Base-by-base conservation (phyloP, 23 red algal species). In the Agarophyton chilense region DNA sequence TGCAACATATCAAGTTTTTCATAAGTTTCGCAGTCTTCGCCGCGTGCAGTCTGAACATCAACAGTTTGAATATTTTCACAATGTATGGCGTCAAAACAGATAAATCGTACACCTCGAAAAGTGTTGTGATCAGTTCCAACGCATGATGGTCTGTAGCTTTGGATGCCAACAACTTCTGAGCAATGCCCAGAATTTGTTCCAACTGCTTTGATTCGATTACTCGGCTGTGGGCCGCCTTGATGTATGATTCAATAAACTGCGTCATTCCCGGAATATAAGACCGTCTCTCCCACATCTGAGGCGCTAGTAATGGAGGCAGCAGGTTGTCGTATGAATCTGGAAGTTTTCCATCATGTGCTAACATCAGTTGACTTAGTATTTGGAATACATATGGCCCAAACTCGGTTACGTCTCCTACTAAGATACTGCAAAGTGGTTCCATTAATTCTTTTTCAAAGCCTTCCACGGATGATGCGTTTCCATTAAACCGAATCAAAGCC, bases 301-400 rank as follows among this genome's bases (percentile, higher is more conserved):
- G 93, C 33, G 67, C 61, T 49, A 99, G 84, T 25, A 94, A 38
- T 16, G 93, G 91, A 39, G 71, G 78, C 18, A 96, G 41, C 71
- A 99, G 51, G 18, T 54, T 82, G 22, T 52, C 68, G 78, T 95
- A 98, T 53, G 84, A 78, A 46, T 72, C 12, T 6, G 95, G 89
- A 33, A 97, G 68, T 52, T 78, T 63, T 0, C 50, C 52, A 49
- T 77, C 61, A 21, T 90, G 91, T 18, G 86, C 46, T 21, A 63
- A 34, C 61, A 96, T 84, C 41, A 99, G 74, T 51, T 99, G 93
- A 19, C 82, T 89, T 45, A 99, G 18, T 12, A 95, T 82, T 82
- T 99, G 97, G 67, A 99, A 93, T 13, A 96, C 93, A 78, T 99
- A 99, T 33, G 97, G 97, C 18, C 76, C 86, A 78, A 99, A 95